Conservation (phyloP, 2,329 filamentous ascomycete species). For the Xylaria sp. region DNA sequence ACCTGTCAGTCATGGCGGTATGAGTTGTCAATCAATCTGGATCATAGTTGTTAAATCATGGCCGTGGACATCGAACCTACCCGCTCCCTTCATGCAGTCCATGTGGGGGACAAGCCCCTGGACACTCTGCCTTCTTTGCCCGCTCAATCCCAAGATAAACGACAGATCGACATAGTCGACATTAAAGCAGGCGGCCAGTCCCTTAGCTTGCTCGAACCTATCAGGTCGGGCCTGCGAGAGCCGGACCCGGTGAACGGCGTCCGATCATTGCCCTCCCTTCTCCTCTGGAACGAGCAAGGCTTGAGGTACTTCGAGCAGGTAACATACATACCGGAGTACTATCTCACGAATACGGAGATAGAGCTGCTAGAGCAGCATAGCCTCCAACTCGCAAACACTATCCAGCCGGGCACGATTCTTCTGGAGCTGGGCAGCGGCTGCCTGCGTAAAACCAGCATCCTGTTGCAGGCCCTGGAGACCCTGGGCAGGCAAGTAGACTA, state of each 20-base stretch:
- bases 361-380: neutral
- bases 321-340: conserved; percentile 4
- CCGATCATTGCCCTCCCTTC: conserved; percentile 2
- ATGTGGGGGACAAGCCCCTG: too few relatives aligned
- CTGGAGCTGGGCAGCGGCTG: conserved; percentile 6
- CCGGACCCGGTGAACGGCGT: neutral
- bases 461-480: neutral
- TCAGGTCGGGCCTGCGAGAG: neutral
- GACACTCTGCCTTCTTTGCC: neutral
- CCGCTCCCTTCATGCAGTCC: neutral
- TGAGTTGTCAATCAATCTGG: too few relatives aligned
- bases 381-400: neutral
- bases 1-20: too few relatives aligned
- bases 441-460: neutral
- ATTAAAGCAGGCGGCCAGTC: neutral
- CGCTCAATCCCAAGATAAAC: neutral
- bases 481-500: neutral
- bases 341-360: conserved; percentile 4
- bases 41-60: neutral
- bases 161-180: conserved; percentile 4
- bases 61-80: neutral
- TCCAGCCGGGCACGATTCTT: conserved; percentile 2
- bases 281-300: conserved; percentile 6
- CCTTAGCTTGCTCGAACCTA: neutral
- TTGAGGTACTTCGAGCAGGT: conserved; percentile 4